Evolutionary conservation across 2,329 filamentous ascomycete genomes (phyloP).

Genomic region (Botrytis byssoidea): DNA sequence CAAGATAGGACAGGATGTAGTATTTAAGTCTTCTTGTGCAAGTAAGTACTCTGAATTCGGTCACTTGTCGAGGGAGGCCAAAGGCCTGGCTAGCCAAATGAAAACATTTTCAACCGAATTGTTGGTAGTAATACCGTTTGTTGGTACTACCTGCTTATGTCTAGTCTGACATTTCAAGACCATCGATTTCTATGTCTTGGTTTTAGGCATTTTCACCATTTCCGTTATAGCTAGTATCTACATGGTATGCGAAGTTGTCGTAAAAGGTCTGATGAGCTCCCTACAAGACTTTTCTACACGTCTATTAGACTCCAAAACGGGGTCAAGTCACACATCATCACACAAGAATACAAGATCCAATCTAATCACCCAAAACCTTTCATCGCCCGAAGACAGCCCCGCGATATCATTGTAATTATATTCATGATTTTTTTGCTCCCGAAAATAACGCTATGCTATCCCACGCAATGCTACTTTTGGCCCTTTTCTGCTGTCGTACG

Average conservation of each 20-base stretch:
- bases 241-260: not conserved
- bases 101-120: not conserved
- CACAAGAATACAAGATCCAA: not conserved
- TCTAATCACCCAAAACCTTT: not conserved
- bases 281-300: not conserved
- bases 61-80: not conserved
- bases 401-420: not conserved
- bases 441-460: not conserved
- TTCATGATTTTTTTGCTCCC: not conserved
- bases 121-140: not conserved
- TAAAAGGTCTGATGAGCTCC: not conserved
- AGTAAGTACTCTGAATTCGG: not conserved
- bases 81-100: not conserved
- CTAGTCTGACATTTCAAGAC: not conserved
- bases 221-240: not conserved
- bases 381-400: not conserved
- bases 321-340: not conserved
- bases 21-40: not conserved
- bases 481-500: not conserved
- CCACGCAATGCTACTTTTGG: not conserved
- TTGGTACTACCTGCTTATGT: not conserved
- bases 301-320: not conserved
- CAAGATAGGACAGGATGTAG: not conserved
- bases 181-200: not conserved
- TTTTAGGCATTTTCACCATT: not conserved